Evolutionary conservation across 2,329 filamentous ascomycete genomes (phyloP).

Genomic region (Emergomyces orientalis): DNA sequence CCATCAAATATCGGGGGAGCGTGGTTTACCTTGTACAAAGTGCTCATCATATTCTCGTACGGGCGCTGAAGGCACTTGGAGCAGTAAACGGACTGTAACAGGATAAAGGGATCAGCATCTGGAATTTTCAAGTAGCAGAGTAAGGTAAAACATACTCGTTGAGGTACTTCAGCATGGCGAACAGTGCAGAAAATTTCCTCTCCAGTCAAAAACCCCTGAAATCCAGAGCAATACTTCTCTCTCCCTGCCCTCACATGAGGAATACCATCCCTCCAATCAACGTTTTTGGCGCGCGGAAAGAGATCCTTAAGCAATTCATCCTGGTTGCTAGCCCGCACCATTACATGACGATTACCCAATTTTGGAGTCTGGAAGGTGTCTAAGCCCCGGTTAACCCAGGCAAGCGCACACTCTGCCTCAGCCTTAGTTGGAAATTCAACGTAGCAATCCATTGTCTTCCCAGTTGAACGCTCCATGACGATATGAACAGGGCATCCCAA

Average conservation of each 20-base stretch:
- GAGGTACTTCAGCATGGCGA: conserved; percentile 41
- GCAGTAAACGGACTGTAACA: conserved; percentile 30
- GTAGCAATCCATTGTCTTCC: conserved; percentile 48
- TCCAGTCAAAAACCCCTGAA: conserved; percentile 42
- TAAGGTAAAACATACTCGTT: conserved; percentile 35
- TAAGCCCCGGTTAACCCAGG: conserved; percentile 29
- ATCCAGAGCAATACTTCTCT: conserved; percentile 41
- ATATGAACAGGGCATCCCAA: conserved; percentile 44
- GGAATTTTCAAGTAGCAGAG: neutral
- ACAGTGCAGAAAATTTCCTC: conserved; percentile 42
- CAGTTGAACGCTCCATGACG: conserved; percentile 49
- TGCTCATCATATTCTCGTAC: conserved; percentile 45
- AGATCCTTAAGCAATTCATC: conserved; percentile 42
- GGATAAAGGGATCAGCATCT: conserved; percentile 3
- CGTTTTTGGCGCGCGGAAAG: conserved; percentile 45
- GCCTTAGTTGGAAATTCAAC: conserved; percentile 35
- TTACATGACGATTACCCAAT: conserved; percentile 41
- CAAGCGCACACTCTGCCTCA: conserved; percentile 33
- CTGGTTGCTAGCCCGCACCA: conserved; percentile 39
- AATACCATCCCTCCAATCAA: conserved; percentile 36
- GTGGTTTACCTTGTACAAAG: conserved; percentile 39
- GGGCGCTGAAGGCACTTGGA: conserved; percentile 43
- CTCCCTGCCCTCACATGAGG: conserved; percentile 27
- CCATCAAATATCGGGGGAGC: neutral
- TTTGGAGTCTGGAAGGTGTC: conserved; percentile 33